Evolutionary conservation across 2,329 filamentous ascomycete species (phyloP).

Genomic region (Didymella sp.): DNA sequence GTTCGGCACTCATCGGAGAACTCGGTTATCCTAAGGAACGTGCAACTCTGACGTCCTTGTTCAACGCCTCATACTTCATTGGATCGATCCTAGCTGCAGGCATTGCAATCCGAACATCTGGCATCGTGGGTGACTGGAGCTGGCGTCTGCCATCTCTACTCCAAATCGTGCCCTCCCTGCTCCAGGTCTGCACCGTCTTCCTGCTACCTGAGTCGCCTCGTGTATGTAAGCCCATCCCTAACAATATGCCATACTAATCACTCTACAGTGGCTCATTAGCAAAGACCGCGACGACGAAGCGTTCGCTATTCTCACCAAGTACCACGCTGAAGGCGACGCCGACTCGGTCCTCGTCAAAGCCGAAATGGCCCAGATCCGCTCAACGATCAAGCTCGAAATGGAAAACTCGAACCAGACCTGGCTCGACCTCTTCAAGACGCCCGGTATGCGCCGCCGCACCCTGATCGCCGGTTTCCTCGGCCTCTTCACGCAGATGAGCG

Average conservation of each 20-base stretch:
- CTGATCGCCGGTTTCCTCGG: slow-evolving; percentile 43
- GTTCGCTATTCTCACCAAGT: slow-evolving; percentile 47
- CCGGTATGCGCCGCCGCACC: slow-evolving; percentile 51
- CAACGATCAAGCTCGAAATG: slow-evolving; percentile 63
- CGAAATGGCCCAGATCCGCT: slow-evolving; percentile 67
- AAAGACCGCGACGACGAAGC: slow-evolving; percentile 58
- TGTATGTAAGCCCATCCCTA: background rate
- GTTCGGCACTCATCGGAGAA: slow-evolving; percentile 66
- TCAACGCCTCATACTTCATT: slow-evolving; percentile 66
- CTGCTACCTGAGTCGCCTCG: slow-evolving; percentile 51
- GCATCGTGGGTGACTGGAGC: slow-evolving; percentile 53
- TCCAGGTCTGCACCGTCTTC: slow-evolving; percentile 51
- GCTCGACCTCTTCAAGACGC: slow-evolving; percentile 59
- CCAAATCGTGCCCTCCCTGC: slow-evolving; percentile 58
- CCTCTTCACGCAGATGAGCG: slow-evolving; percentile 52
- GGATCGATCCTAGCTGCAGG: slow-evolving; percentile 58
- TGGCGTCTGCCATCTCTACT: slow-evolving; percentile 61
- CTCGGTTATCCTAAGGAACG: slow-evolving; percentile 68
- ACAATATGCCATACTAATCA: background rate
- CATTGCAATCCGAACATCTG: slow-evolving; percentile 59
- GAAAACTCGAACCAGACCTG: slow-evolving; percentile 62
- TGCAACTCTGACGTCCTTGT: slow-evolving; percentile 65
- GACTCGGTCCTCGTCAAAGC: slow-evolving; percentile 55
- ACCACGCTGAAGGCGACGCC: slow-evolving; percentile 54
- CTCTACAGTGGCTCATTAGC: slow-evolving; percentile 60